phyloP scores from a whole-genome alignment of 1,284 basidiomycete genomes.

The Sphaerobolus stellatus region DNA sequence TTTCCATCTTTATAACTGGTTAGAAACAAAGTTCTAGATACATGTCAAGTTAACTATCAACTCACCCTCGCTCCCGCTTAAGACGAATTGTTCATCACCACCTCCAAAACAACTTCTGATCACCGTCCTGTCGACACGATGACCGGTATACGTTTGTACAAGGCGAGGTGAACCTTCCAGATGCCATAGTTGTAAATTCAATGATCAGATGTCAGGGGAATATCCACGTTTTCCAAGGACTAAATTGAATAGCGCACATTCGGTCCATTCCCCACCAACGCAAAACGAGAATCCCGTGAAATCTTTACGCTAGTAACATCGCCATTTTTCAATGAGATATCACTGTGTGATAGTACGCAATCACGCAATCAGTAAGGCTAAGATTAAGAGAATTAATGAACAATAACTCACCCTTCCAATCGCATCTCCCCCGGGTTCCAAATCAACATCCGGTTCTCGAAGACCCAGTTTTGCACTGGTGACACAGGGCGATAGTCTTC shows the following conservation, averaged over 20 bases:
- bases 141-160: conserved; percentile 78
- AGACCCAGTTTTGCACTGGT: too few relatives aligned
- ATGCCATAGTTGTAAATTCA: conserved; percentile 92
- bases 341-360: conserved; percentile 49
- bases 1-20: conserved; percentile 63
- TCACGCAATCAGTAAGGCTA: conserved; percentile 7
- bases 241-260: conserved; percentile 56
- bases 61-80: conserved; percentile 93
- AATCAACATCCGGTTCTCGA: conserved; percentile 69
- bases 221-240: background rate
- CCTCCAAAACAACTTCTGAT: conserved; percentile 95
- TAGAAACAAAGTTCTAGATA: conserved; percentile 5
- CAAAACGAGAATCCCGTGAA: conserved; percentile 83
- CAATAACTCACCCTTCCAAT: conserved; percentile 55
- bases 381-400: conserved; percentile 15
- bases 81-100: conserved; percentile 83
- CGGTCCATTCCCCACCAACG: conserved; percentile 83
- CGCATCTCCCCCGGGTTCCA: conserved; percentile 70
- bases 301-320: conserved; percentile 88
- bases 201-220: conserved; percentile 13
- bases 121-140: conserved; percentile 78
- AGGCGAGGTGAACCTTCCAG: conserved; percentile 61
- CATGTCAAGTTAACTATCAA: conserved; percentile 14
- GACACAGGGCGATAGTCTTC: conserved; percentile 30
- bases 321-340: conserved; percentile 60